These are phyloP conservation scores for Scheffersomyces titani DNA, from an alignment of 1,139 yeast genomes.

Conservation along the genomic window DNA sequence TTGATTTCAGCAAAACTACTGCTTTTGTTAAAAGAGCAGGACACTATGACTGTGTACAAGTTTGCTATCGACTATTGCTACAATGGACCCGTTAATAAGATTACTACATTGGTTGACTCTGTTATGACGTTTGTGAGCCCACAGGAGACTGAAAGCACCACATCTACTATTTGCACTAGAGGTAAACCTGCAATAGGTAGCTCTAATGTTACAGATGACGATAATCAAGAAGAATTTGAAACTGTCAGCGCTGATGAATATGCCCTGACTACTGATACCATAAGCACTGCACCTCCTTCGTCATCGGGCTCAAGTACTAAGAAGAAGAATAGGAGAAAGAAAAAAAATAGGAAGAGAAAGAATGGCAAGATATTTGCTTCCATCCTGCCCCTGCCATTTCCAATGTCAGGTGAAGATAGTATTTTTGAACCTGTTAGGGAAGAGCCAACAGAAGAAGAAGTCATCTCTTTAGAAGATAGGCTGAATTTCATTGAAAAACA, in stretches of 20 bases:
- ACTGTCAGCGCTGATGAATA: not conserved
- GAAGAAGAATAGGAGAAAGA: not conserved
- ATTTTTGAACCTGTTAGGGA: not conserved
- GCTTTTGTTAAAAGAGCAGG: not conserved
- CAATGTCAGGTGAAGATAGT: not conserved
- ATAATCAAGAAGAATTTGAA: not conserved
- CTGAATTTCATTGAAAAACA: not conserved
- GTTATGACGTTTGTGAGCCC: not conserved
- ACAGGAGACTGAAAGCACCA: not conserved
- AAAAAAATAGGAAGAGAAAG: not conserved
- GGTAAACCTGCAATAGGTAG: not conserved
- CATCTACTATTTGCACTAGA: not conserved
- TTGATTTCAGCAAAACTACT: not conserved
- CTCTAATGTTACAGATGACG: not conserved
- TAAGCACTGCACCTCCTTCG: not conserved
- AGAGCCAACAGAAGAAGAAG: not conserved
- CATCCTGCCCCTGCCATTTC: not conserved
- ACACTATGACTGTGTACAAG: not conserved
- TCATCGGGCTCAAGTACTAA: not conserved
- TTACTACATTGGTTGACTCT: not conserved
- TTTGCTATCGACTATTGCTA: not conserved
- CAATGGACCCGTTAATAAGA: not conserved
- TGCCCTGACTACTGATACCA: not conserved
- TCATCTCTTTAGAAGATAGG: not conserved
- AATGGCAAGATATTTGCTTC: not conserved